Percentiles rank a stretch among this genome's conserved stretches.
Evolutionary conservation across 176 grass and related monocot genomes (phyloP).

Genomic region (Raddia guianensis): DNA sequence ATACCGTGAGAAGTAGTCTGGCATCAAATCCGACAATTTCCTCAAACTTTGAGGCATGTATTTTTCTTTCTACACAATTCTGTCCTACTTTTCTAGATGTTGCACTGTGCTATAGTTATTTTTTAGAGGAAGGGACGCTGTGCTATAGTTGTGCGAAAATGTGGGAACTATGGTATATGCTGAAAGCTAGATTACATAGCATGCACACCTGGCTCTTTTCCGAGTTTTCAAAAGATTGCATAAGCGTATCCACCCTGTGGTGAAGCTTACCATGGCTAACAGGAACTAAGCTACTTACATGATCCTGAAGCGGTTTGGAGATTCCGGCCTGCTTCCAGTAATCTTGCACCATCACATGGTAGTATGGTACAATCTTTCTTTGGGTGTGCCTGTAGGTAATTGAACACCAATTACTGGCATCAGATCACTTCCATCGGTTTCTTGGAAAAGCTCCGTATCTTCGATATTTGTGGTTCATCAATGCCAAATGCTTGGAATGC

Average conservation of each 20-base stretch:
- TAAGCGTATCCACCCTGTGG: not conserved
- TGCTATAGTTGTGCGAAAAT: conserved; percentile 1
- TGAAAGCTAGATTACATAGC: conserved; percentile 28
- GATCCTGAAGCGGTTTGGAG: not conserved
- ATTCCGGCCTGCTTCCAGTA: not conserved
- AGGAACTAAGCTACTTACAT: conserved; percentile 10
- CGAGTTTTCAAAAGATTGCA: conserved; percentile 6
- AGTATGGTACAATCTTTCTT: not conserved
- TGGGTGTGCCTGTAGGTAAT: not conserved
- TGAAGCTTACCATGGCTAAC: conserved; percentile 20
- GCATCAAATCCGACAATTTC: conserved; percentile 76
- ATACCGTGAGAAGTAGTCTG: conserved; percentile 60
- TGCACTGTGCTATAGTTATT: not conserved
- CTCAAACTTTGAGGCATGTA: conserved; percentile 85
- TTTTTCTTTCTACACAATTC: conserved; percentile 25
- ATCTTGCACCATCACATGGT: conserved; percentile 7
- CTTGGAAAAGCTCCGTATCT: not conserved
- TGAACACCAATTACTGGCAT: conserved; percentile 12
- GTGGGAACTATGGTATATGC: conserved; percentile 10
- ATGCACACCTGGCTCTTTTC: not conserved
- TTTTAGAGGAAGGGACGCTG: no score
- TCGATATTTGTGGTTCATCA: not conserved
- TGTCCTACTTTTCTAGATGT: conserved; percentile 35
- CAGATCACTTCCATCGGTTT: not conserved
- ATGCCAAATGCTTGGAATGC: not conserved